Evolutionary conservation across 768 basidiomycete genomes (phyloP).

Genomic region (Hypsizygus marmoreus): DNA sequence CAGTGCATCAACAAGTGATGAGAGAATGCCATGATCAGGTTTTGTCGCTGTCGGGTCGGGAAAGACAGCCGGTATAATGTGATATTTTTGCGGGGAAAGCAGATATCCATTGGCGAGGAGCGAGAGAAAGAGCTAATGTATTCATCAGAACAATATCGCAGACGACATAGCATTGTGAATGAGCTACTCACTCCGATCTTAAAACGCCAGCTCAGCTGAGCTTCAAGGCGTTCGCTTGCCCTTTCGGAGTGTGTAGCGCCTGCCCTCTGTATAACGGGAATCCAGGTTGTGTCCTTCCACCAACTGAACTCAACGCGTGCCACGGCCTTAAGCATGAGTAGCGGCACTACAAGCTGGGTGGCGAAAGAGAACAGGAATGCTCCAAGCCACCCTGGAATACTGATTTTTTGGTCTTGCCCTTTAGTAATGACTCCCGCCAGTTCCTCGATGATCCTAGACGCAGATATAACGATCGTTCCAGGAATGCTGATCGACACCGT

Average conservation of each 20-base stretch:
- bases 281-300: slow-evolving; percentile 11
- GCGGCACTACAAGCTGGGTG: slow-evolving; percentile 9
- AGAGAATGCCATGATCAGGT: background rate
- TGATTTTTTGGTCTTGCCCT: background rate
- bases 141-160: background rate
- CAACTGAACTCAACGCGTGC: slow-evolving; percentile 23
- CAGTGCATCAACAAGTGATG: slow-evolving; percentile 1
- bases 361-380: background rate
- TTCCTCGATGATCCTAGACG: slow-evolving; percentile 8
- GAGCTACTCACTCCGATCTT: slow-evolving; percentile 6
- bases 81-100: slow-evolving; percentile 5
- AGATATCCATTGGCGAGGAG: background rate
- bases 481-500: slow-evolving; percentile 31
- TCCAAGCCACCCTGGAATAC: background rate
- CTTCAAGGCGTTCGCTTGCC: slow-evolving; percentile 23
- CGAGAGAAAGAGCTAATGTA: slow-evolving; percentile 10
- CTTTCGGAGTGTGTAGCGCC: slow-evolving; percentile 31
- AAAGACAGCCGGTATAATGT: slow-evolving; percentile 4
- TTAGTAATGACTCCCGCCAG: background rate
- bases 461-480: slow-evolving; percentile 20
- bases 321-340: slow-evolving; percentile 27
- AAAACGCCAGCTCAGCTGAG: background rate
- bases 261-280: slow-evolving; percentile 20
- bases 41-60: background rate
- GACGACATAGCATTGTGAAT: background rate